These are phyloP conservation scores for Apiospora rasikravindrae DNA, from an alignment of 2,329 filamentous ascomycete genomes.

Conservation along the genomic window DNA sequence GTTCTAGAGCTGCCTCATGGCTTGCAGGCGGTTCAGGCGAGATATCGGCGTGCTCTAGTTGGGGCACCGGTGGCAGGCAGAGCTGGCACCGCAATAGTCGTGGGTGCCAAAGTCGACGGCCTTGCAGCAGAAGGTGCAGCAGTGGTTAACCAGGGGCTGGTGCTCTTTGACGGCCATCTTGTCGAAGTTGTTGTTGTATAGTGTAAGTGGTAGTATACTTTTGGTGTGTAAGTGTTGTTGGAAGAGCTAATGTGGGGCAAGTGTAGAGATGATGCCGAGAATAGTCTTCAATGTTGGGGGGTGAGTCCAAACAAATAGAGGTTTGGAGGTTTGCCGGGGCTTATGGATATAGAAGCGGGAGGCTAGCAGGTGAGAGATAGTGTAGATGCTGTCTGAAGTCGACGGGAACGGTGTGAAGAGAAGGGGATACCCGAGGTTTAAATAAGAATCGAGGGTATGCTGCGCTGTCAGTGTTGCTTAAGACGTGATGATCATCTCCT, in stretches of 20 bases:
- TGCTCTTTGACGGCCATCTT: constrained; percentile 50
- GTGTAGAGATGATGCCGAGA: background rate
- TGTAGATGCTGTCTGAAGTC: background rate
- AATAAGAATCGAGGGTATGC: constrained; percentile 20
- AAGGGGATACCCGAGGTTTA: constrained; percentile 23
- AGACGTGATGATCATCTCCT: constrained; percentile 4
- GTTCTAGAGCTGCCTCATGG: constrained; percentile 34
- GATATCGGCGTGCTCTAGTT: constrained; percentile 35
- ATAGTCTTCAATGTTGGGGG: background rate
- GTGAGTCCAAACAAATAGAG: background rate
- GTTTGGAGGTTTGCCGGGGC: background rate
- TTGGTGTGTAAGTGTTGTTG: background rate
- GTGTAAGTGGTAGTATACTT: constrained; percentile 15
- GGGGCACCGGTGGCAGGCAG: constrained; percentile 50
- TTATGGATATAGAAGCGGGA: background rate
- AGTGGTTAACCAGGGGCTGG: constrained; percentile 52
- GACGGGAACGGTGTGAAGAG: background rate
- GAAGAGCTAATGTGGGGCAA: background rate
- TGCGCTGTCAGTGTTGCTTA: constrained; percentile 1
- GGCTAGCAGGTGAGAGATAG: no score
- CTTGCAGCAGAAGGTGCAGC: constrained; percentile 59
- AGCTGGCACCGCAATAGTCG: constrained; percentile 51
- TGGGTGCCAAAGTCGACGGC: constrained; percentile 55
- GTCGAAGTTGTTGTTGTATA: constrained; percentile 15
- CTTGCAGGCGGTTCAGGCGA: constrained; percentile 24